Conservation (phyloP, 2,329 filamentous ascomycete genomes). For the Aspergillus sp. region DNA sequence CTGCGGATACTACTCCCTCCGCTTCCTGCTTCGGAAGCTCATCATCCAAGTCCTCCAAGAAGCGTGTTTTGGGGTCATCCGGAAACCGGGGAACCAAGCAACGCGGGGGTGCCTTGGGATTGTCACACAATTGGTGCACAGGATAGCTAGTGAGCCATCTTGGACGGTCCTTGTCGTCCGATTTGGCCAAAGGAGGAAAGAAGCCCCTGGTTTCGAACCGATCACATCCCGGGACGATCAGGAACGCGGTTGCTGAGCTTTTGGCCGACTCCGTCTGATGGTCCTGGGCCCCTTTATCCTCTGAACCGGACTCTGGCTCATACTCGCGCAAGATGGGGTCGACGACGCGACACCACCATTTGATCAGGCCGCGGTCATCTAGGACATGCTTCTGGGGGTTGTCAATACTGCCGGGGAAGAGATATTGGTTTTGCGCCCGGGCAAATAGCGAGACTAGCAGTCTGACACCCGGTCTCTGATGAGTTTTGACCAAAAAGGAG, state of each 20-base stretch:
- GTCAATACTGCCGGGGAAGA: constrained; percentile 89
- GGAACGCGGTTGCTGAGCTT: constrained; percentile 67
- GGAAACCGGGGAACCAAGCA: constrained; percentile 89
- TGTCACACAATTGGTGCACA: constrained; percentile 70
- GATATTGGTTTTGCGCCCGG: constrained; percentile 85
- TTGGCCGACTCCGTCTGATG: constrained; percentile 32
- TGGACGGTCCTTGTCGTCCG: constrained; percentile 39
- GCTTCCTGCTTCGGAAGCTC: constrained; percentile 58
- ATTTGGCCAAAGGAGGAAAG: constrained; percentile 59
- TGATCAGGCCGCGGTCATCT: constrained; percentile 84
- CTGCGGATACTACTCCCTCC: constrained; percentile 35
- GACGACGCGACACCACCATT: constrained; percentile 92
- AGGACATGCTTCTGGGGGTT: constrained; percentile 86
- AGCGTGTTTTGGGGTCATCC: constrained; percentile 92
- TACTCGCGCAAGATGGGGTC: constrained; percentile 68
- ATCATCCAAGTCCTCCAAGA: constrained; percentile 83
- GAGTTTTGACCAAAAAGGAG: constrained; percentile 68
- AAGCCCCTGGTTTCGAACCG: constrained; percentile 77
- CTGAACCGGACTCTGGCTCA: constrained; percentile 42
- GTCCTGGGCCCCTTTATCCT: constrained; percentile 32
- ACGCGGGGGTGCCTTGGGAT: constrained; percentile 69
- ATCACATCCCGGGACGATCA: constrained; percentile 86
- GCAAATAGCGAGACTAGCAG: constrained; percentile 89
- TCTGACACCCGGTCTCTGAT: constrained; percentile 64
- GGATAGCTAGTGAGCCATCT: constrained; percentile 66